These are phyloP conservation scores for Penicillium malachiteum DNA, from an alignment of 495 filamentous ascomycete genomes.

Conservation along the genomic window DNA sequence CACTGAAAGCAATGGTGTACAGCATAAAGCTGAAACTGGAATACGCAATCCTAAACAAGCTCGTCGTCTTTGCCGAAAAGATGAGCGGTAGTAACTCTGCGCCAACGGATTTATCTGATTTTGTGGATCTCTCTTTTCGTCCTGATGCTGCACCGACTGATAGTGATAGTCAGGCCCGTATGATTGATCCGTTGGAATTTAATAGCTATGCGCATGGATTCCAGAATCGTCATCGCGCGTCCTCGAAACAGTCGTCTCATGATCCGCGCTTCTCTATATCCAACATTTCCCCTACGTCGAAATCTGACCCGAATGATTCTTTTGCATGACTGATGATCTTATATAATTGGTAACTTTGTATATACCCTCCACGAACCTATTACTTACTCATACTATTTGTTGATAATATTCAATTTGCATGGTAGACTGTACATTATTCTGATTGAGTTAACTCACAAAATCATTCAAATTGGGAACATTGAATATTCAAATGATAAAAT, in stretches of 20 bases:
- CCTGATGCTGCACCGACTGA: slow-evolving; percentile 9
- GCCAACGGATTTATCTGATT: slow-evolving; percentile 29
- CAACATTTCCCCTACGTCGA: not conserved
- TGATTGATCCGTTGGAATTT: slow-evolving; percentile 6
- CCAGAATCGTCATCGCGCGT: slow-evolving; percentile 1
- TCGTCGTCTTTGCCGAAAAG: slow-evolving; percentile 32
- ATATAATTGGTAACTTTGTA: no score
- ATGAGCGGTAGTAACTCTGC: slow-evolving; percentile 18
- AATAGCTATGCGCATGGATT: not conserved
- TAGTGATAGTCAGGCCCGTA: slow-evolving; percentile 18
- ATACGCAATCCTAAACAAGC: slow-evolving; percentile 49
- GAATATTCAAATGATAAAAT: no score
- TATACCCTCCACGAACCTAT: no score
- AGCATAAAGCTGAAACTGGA: slow-evolving; percentile 59
- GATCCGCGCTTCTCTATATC: slow-evolving; percentile 4
- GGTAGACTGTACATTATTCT: no score
- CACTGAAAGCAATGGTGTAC: slow-evolving; percentile 52
- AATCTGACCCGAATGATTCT: slow-evolving; percentile 3
- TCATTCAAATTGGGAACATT: no score
- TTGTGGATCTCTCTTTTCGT: slow-evolving; percentile 29
- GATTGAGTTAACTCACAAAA: no score
- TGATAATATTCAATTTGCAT: no score
- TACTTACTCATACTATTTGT: no score
- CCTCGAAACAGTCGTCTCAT: slow-evolving; percentile 17
- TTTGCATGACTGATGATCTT: not conserved